Conservation (phyloP, 148 eudicot genomes). For the Rhododendron kiyosumense region DNA sequence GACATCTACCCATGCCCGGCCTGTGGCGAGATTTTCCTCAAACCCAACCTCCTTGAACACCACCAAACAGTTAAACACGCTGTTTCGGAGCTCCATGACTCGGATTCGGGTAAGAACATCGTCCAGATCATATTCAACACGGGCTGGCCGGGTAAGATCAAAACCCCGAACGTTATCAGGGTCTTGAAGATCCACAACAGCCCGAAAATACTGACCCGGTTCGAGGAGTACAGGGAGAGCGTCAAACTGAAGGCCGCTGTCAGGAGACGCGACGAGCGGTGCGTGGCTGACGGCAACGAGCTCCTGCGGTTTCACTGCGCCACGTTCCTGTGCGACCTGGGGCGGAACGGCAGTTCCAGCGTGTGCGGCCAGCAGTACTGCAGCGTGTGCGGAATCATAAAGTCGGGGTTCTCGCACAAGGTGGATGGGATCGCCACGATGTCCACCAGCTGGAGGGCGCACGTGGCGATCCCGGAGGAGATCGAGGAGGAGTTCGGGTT, state of each 20-base stretch:
- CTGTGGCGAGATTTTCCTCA: slow-evolving; percentile 70
- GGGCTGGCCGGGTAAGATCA: slow-evolving; percentile 49
- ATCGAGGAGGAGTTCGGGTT: slow-evolving; percentile 74
- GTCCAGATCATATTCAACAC: slow-evolving; percentile 63
- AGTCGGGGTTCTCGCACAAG: slow-evolving; percentile 71
- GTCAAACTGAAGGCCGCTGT: slow-evolving; percentile 50
- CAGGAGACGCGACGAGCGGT: slow-evolving; percentile 47
- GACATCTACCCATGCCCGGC: slow-evolving; percentile 65
- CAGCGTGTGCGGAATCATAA: slow-evolving; percentile 70
- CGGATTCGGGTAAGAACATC: slow-evolving; percentile 72
- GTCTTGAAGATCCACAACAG: slow-evolving; percentile 68
- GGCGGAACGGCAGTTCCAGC: slow-evolving; percentile 62
- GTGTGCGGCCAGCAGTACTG: slow-evolving; percentile 61
- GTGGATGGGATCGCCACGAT: slow-evolving; percentile 70
- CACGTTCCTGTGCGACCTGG: slow-evolving; percentile 60
- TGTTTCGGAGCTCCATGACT: slow-evolving; percentile 70
- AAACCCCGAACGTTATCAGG: slow-evolving; percentile 38
- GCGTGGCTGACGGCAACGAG: slow-evolving; percentile 84
- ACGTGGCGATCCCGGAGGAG: slow-evolving; percentile 69
- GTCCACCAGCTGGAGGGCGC: slow-evolving; percentile 71
- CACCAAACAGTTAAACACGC: slow-evolving; percentile 62
- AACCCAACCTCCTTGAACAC: slow-evolving; percentile 41
- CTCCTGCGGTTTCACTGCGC: slow-evolving; percentile 67
- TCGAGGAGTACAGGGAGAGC: slow-evolving; percentile 68
- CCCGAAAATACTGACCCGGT: slow-evolving; percentile 43